These are phyloP conservation scores for Vigna angularis DNA, from an alignment of 306 rosid genomes.

Conservation along the genomic window DNA sequence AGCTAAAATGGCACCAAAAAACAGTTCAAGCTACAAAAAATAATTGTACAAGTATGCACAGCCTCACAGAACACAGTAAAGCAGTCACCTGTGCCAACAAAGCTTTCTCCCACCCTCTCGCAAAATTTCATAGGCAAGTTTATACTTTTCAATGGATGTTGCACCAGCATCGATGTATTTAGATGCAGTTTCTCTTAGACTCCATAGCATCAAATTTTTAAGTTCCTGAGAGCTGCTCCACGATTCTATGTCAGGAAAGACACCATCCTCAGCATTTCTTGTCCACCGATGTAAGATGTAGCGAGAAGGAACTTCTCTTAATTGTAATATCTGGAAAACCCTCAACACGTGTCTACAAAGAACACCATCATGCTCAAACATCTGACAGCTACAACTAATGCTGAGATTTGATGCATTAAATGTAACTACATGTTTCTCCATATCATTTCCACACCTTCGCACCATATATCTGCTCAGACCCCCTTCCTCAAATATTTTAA, in stretches of 20 bases:
- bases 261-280: conserved; percentile 85
- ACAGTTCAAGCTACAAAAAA: conserved; percentile 50
- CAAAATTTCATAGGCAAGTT: conserved; percentile 90
- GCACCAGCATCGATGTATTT: conserved; percentile 92
- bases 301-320: conserved; percentile 81
- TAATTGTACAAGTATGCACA: conserved; percentile 45
- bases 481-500: conserved; percentile 77
- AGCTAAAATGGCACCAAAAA: conserved; percentile 37
- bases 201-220: conserved; percentile 85
- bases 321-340: conserved; percentile 86
- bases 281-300: conserved; percentile 94
- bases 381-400: conserved; percentile 82
- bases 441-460: conserved; percentile 78
- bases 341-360: conserved; percentile 87
- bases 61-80: conserved; percentile 3
- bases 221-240: conserved; percentile 79
- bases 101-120: conserved; percentile 91
- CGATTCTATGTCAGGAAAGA: conserved; percentile 69
- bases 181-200: conserved; percentile 92
- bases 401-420: conserved; percentile 62
- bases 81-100: conserved; percentile 78
- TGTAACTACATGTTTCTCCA: conserved; percentile 75
- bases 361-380: conserved; percentile 95
- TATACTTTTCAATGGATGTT: conserved; percentile 83
- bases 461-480: conserved; percentile 77